phyloP scores from a whole-genome alignment of 2,329 filamentous ascomycete genomes.

The Metarhizium brunneum region DNA sequence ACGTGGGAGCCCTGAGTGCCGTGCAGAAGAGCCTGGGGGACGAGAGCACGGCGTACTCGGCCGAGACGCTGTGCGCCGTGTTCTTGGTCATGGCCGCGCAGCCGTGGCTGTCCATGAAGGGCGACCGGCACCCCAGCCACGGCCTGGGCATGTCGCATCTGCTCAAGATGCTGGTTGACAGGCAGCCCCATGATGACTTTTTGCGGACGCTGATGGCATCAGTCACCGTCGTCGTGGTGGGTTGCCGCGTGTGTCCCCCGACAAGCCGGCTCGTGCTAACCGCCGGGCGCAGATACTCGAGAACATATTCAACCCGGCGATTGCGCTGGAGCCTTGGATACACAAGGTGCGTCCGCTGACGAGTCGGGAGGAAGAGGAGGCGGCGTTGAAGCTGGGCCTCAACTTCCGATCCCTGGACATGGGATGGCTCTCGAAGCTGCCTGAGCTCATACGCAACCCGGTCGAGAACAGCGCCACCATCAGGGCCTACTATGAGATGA shows the following conservation, averaged over 20 bases:
- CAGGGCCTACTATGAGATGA: conserved; percentile 9
- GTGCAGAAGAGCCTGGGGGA: conserved; percentile 18
- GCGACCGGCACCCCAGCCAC: conserved; percentile 17
- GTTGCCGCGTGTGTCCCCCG: not conserved
- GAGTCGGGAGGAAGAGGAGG: not conserved
- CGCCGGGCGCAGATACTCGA: conserved; percentile 18
- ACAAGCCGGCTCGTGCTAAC: not conserved
- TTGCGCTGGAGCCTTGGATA: conserved; percentile 16
- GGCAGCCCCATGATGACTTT: conserved; percentile 17
- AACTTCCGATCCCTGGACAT: conserved; percentile 6
- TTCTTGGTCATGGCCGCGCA: conserved; percentile 27
- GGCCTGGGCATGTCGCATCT: conserved; percentile 23
- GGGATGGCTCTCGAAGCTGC: conserved; percentile 9
- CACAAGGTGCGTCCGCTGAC: not conserved
- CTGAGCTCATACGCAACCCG: conserved; percentile 12
- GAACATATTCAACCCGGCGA: conserved; percentile 19
- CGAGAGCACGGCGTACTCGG: conserved; percentile 15
- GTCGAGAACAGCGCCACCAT: conserved; percentile 11
- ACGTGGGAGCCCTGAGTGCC: conserved; percentile 18
- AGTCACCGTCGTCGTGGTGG: conserved; percentile 22
- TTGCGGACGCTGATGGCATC: conserved; percentile 20
- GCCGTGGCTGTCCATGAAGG: conserved; percentile 21
- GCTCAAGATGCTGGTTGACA: conserved; percentile 16
- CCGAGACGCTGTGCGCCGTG: conserved; percentile 26
- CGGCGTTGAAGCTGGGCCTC: not conserved